Evolutionary conservation across 192 early-diverging fungal genomes (phyloP), one percentile per base, ranked within the genome.

Genomic region (Coemansia sp.): DNA sequence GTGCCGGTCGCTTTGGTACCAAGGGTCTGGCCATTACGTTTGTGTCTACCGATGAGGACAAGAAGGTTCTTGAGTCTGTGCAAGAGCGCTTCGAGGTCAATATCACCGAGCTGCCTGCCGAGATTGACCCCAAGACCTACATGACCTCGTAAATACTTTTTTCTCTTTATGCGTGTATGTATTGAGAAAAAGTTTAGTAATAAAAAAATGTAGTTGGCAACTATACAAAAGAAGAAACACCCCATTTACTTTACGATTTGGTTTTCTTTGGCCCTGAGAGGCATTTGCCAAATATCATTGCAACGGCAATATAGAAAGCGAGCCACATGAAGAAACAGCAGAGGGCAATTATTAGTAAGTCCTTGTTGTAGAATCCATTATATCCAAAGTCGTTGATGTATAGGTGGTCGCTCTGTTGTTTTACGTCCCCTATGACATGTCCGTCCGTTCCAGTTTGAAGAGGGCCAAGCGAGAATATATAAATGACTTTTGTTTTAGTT

Each of bases 1-100:
- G 97, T 91, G 97, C 97, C 42, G 97, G 97, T 68, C 92, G 97
- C 87, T 98, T 98, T 68, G 97, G 97, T 82, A 98, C 97, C 82
- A 98, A 98, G 88, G 97, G 97, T 82, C 84, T 97, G 51, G 97
- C 93, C 27, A 90, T 98, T 51, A 94, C 95, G 0, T 98, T 98
- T 85, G 92, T 95, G 11, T 87, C 95, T 2, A 90, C 90, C 12
- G 89, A 92, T 17, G 90, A 89, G 48, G 97, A 98, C 75, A 84
- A 88, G 59, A 74, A 78, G 36, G 76, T 89, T 2, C 82, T 98
- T 37, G 91, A 94, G 70, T 84, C 88, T 44, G 93, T 98, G 25
- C 97, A 98, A 78, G 91, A 91, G 60, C 89, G 93, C 69, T 98
- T 98, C 68, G 97, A 98, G 80, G 94, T 98, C 75, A 94, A 94